Evolutionary conservation across 192 early-diverging fungal species (phyloP).

Genomic region (Coemansia sp.): DNA sequence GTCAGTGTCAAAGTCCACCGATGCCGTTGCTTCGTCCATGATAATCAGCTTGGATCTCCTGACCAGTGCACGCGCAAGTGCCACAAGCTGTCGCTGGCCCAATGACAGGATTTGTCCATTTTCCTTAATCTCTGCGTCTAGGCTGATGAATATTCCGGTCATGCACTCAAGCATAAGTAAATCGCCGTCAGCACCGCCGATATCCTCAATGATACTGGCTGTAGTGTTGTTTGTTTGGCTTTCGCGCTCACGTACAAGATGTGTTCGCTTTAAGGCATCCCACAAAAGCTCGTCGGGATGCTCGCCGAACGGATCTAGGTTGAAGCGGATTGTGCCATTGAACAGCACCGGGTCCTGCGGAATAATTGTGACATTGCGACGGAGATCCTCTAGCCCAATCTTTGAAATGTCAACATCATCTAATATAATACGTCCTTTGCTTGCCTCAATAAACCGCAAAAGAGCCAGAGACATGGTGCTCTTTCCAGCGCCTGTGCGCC

Average conservation of each 20-base stretch:
- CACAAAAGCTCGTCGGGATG: slow-evolving; percentile 73
- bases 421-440: slow-evolving; percentile 62
- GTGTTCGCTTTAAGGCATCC: slow-evolving; percentile 73
- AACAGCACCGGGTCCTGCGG: slow-evolving; percentile 86
- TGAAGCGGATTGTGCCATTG: slow-evolving; percentile 74
- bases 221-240: neutral
- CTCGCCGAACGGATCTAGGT: slow-evolving; percentile 83
- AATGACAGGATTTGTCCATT: slow-evolving; percentile 75
- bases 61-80: slow-evolving; percentile 74
- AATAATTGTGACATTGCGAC: slow-evolving; percentile 81
- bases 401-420: slow-evolving; percentile 74
- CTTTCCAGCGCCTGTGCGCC: slow-evolving; percentile 83
- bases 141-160: slow-evolving; percentile 42
- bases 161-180: neutral
- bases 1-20: slow-evolving; percentile 85
- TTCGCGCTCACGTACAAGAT: slow-evolving; percentile 55
- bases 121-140: slow-evolving; percentile 78
- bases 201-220: neutral
- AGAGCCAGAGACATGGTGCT: slow-evolving; percentile 69
- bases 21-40: slow-evolving; percentile 86
- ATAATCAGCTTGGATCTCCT: slow-evolving; percentile 68
- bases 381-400: slow-evolving; percentile 75
- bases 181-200: neutral
- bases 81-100: slow-evolving; percentile 74
- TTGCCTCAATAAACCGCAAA: slow-evolving; percentile 73